Percentiles rank a stretch among this genome's conserved stretches.
These are phyloP conservation scores for Agaricus sinodeliciosus DNA, from an alignment of 768 basidiomycete species.

Conservation along the genomic window DNA sequence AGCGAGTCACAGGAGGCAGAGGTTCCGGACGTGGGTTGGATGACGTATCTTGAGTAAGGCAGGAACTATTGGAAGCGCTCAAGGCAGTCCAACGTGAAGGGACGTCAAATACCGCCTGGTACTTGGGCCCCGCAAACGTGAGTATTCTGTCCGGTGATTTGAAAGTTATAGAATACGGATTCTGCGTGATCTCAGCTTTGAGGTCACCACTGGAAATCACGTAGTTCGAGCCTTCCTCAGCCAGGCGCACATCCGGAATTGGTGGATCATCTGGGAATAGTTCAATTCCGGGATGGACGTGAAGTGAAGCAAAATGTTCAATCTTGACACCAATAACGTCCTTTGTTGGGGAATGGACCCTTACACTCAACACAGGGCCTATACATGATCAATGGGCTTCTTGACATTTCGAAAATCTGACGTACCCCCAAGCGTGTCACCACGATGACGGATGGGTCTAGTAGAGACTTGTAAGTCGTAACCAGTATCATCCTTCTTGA, in stretches of 20 bases:
- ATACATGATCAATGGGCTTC: not conserved
- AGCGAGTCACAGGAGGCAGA: conserved; percentile 36
- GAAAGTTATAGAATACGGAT: conserved; percentile 60
- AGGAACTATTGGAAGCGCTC: conserved; percentile 49
- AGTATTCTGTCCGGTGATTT: conserved; percentile 39
- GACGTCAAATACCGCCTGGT: conserved; percentile 51
- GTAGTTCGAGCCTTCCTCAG: conserved; percentile 22
- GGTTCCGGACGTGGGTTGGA: conserved; percentile 47
- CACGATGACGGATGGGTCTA: conserved; percentile 52
- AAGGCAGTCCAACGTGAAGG: conserved; percentile 45
- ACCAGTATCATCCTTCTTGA: conserved; percentile 34
- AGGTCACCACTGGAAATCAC: conserved; percentile 41
- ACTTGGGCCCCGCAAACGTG: conserved; percentile 45
- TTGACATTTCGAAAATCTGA: not conserved
- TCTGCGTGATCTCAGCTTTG: conserved; percentile 47
- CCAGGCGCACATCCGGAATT: conserved; percentile 35
- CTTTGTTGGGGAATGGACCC: conserved; percentile 48
- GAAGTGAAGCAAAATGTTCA: conserved; percentile 40
- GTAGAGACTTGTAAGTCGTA: conserved; percentile 58
- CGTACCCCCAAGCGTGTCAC: conserved; percentile 54
- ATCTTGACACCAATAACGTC: conserved; percentile 53
- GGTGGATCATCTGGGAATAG: conserved; percentile 58
- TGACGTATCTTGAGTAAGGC: conserved; percentile 47
- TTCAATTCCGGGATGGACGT: conserved; percentile 41
- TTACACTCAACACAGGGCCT: conserved; percentile 46